Percentiles rank a stretch among this genome's conserved stretches.
These are phyloP conservation scores for Petunia secreta DNA, from an alignment of 257 asterid genomes.

Conservation along the genomic window DNA sequence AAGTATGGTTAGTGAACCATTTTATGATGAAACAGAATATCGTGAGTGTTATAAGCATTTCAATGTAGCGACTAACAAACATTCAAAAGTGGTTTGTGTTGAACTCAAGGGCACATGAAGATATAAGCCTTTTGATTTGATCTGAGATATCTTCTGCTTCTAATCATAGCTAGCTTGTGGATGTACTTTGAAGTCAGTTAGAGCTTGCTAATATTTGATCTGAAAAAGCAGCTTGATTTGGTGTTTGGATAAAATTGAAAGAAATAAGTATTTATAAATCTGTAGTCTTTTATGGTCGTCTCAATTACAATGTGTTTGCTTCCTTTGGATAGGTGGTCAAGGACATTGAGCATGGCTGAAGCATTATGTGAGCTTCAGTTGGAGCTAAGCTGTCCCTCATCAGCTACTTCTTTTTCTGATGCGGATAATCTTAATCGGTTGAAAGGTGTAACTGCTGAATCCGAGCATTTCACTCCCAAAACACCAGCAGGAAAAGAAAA, in stretches of 20 bases:
- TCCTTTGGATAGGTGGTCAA: constrained; percentile 66
- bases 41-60: too few relatives aligned
- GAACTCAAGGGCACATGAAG: too few relatives aligned
- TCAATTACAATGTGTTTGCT: neutral
- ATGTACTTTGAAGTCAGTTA: neutral
- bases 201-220: neutral
- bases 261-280: neutral
- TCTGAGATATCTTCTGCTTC: too few relatives aligned
- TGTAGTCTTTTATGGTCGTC: neutral
- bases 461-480: constrained; percentile 46
- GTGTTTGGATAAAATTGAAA: constrained; percentile 1
- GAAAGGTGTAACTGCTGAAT: constrained; percentile 29
- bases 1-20: too few relatives aligned
- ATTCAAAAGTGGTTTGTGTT: too few relatives aligned
- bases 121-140: too few relatives aligned
- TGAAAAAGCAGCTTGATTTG: neutral
- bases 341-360: constrained; percentile 81
- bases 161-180: too few relatives aligned
- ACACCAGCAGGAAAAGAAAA: constrained; percentile 68
- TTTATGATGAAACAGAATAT: too few relatives aligned
- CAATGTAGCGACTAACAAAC: too few relatives aligned
- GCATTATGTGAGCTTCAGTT: constrained; percentile 84
- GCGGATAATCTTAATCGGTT: constrained; percentile 32
- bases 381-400: constrained; percentile 48
- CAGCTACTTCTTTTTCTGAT: constrained; percentile 28